These are phyloP conservation scores for Schizosaccharomyces lindneri DNA, from an alignment of 805 yeast genomes.

Conservation along the genomic window DNA sequence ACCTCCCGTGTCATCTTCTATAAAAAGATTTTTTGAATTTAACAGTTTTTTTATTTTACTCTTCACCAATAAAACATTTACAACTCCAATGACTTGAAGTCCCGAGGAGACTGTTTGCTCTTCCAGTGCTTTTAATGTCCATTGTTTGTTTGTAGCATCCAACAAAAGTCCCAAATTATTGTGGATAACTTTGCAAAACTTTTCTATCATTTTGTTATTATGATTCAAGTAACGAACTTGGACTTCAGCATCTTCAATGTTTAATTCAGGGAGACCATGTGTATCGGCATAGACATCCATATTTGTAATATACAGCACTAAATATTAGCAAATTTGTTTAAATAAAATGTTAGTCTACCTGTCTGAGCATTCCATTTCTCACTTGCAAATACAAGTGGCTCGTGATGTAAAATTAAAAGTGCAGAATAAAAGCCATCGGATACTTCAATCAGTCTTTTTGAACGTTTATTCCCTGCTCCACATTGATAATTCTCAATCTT, in stretches of 20 bases:
- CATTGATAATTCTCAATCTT: background rate
- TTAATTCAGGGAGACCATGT: background rate
- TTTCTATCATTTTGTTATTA: background rate
- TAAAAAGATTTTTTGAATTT: background rate
- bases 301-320: background rate
- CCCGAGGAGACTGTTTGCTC: background rate
- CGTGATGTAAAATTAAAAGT: background rate
- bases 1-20: background rate
- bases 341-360: background rate
- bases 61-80: background rate
- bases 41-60: background rate
- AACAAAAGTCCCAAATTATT: background rate
- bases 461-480: background rate
- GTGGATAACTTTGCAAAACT: background rate
- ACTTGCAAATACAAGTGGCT: background rate
- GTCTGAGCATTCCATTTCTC: background rate
- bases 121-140: background rate
- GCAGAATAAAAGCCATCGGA: background rate
- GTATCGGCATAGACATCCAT: background rate
- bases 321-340: background rate
- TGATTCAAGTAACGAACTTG: background rate
- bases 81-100: background rate
- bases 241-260: background rate
- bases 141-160: too few relatives aligned
- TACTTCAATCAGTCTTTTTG: background rate